These are phyloP conservation scores for Hymenochaete sp. DNA, from an alignment of 1,284 basidiomycete species.

Conservation along the genomic window DNA sequence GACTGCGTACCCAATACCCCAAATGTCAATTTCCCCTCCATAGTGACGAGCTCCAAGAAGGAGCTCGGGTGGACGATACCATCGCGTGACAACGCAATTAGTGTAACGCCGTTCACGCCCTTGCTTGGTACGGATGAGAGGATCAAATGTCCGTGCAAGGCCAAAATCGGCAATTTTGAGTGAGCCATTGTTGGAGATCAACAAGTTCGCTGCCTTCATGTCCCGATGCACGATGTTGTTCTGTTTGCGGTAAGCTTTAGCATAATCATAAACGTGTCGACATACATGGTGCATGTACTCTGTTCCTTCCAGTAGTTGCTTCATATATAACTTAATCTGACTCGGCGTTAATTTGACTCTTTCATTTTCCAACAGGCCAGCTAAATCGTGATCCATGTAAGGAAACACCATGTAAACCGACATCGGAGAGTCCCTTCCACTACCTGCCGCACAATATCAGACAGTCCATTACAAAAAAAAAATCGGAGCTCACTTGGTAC, in stretches of 20 bases:
- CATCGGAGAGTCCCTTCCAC: slow-evolving; percentile 53
- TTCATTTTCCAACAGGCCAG: slow-evolving; percentile 87
- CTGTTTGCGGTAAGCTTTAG: slow-evolving; percentile 33
- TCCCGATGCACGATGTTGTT: slow-evolving; percentile 96
- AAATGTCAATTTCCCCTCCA: slow-evolving; percentile 92
- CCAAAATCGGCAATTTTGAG: slow-evolving; percentile 96
- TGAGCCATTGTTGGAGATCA: slow-evolving; percentile 81
- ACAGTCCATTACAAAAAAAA: slow-evolving; percentile 1
- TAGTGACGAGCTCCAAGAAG: slow-evolving; percentile 85
- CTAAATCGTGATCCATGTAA: slow-evolving; percentile 99
- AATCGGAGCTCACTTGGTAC: slow-evolving; percentile 46
- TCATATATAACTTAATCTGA: slow-evolving; percentile 93
- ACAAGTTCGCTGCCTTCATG: slow-evolving; percentile 96
- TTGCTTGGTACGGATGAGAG: slow-evolving; percentile 36
- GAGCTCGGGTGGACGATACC: slow-evolving; percentile 97
- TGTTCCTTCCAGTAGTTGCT: slow-evolving; percentile 89
- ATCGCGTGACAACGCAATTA: slow-evolving; percentile 96
- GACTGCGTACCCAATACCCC: slow-evolving; percentile 83
- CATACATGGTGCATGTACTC: slow-evolving; percentile 88
- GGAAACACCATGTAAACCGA: slow-evolving; percentile 99
- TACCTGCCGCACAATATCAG: slow-evolving; percentile 34
- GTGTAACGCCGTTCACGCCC: slow-evolving; percentile 73
- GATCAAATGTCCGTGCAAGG: slow-evolving; percentile 74
- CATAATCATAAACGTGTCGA: slow-evolving; percentile 17
- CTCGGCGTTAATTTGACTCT: slow-evolving; percentile 73